Evolutionary conservation across 2,329 filamentous ascomycete genomes (phyloP).

Genomic region (Fusarium sp.): DNA sequence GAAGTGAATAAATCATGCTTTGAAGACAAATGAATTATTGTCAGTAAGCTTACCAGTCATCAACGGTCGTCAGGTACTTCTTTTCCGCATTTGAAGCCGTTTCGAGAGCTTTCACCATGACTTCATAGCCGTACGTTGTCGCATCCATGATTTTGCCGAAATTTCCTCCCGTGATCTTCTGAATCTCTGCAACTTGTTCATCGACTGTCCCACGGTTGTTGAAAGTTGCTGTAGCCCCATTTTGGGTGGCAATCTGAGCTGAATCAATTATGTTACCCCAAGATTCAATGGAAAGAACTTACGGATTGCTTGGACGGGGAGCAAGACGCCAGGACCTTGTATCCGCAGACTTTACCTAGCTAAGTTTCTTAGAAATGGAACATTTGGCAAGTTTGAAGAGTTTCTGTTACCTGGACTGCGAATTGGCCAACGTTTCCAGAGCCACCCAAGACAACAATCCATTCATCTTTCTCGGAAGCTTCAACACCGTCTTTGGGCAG

Average conservation of each 20-base stretch:
- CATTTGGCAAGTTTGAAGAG: fast-evolving
- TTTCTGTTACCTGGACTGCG: constrained; percentile 44
- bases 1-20: not conserved
- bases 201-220: constrained; percentile 44
- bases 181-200: constrained; percentile 48
- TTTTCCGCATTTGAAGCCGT: constrained; percentile 28
- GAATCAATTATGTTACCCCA: not conserved
- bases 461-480: constrained; percentile 44
- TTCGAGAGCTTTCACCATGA: constrained; percentile 47
- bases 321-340: constrained; percentile 52
- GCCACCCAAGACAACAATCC: constrained; percentile 52
- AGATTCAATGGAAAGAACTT: not conserved
- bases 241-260: constrained; percentile 39
- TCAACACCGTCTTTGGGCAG: constrained; percentile 34
- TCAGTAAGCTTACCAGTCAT: constrained; percentile 47
- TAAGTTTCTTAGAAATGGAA: constrained; percentile 17
- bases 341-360: constrained; percentile 50
- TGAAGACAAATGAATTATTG: not conserved
- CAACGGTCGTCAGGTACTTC: constrained; percentile 50
- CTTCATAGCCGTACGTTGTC: constrained; percentile 43
- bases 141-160: constrained; percentile 51
- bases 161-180: constrained; percentile 47
- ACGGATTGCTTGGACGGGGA: constrained; percentile 47
- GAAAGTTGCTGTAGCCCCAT: constrained; percentile 49
- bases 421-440: constrained; percentile 51